Evolutionary conservation across 2,329 filamentous ascomycete genomes (phyloP).

Genomic region (Lachnellula cervina): DNA sequence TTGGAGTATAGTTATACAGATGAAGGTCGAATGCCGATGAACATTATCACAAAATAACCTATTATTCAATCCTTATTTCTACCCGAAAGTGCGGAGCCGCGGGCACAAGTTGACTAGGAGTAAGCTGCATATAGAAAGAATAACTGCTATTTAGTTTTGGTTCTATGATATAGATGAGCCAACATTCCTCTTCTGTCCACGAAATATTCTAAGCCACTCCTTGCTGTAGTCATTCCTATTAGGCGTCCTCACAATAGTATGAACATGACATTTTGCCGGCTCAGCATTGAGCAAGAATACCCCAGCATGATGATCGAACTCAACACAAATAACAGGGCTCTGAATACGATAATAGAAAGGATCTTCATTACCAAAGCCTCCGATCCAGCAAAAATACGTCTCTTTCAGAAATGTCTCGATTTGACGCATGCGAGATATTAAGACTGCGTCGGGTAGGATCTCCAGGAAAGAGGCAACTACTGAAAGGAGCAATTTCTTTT

Average conservation of each 20-base stretch:
- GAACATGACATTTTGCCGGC: conserved; percentile 74
- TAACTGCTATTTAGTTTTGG: too few species aligned
- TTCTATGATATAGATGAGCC: too few species aligned
- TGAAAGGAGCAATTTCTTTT: too few species aligned
- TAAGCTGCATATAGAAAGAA: too few species aligned
- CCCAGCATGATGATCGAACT: conserved; percentile 77
- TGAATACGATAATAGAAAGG: conserved; percentile 76
- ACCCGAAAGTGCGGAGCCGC: too few species aligned
- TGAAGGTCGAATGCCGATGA: too few species aligned
- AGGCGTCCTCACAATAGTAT: conserved; percentile 66
- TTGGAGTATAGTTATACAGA: too few species aligned
- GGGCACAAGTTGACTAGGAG: too few species aligned
- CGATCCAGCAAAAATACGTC: conserved; percentile 79
- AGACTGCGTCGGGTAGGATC: conserved; percentile 57
- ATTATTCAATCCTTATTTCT: too few species aligned
- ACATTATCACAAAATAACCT: too few species aligned
- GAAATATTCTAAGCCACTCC: conserved; percentile 12
- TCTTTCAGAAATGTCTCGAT: conserved; percentile 55
- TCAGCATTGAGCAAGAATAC: conserved; percentile 70
- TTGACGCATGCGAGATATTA: conserved; percentile 49
- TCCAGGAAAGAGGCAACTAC: conserved; percentile 52
- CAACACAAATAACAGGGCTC: conserved; percentile 67
- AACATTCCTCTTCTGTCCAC: too few species aligned
- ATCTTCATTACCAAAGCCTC: conserved; percentile 59
- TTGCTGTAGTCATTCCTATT: conserved; percentile 74